Percentiles rank a stretch among this genome's conserved stretches.
These are phyloP conservation scores for Xylaria sp. DNA, from an alignment of 2,329 filamentous ascomycete genomes.

Conservation along the genomic window DNA sequence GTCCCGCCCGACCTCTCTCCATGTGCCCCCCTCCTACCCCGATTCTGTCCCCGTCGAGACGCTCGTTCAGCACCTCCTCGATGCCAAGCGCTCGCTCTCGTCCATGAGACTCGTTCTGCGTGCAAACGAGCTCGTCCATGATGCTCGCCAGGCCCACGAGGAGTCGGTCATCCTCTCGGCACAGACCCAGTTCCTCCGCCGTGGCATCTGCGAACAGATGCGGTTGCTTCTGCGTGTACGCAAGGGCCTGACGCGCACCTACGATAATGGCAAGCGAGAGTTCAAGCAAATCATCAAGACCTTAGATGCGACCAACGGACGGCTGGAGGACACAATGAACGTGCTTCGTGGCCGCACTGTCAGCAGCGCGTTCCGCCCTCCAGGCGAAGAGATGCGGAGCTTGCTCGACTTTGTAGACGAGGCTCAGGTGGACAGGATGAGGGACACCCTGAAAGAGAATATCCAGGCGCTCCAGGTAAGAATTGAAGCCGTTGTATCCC, in stretches of 20 bases:
- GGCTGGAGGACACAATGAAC: constrained; percentile 73
- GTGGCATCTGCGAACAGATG: constrained; percentile 67
- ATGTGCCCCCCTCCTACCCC: constrained; percentile 52
- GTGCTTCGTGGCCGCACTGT: constrained; percentile 72
- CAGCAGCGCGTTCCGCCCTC: constrained; percentile 69
- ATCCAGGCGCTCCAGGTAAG: constrained; percentile 75
- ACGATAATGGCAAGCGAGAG: constrained; percentile 67
- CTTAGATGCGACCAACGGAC: constrained; percentile 73
- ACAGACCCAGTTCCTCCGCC: constrained; percentile 73
- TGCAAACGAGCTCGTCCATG: constrained; percentile 85
- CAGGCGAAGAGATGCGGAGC: constrained; percentile 66
- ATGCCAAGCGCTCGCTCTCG: constrained; percentile 86
- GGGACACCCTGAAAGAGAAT: constrained; percentile 73
- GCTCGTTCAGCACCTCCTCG: constrained; percentile 84
- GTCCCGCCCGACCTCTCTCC: constrained; percentile 35
- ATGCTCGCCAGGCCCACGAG: constrained; percentile 79
- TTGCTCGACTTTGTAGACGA: constrained; percentile 83
- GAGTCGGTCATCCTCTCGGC: constrained; percentile 79
- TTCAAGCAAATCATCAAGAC: constrained; percentile 70
- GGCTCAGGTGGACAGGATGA: constrained; percentile 71
- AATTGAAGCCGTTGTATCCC: constrained; percentile 21
- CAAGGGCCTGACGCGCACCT: constrained; percentile 62
- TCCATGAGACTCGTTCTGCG: constrained; percentile 85
- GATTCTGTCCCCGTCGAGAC: constrained; percentile 70
- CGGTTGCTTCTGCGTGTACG: constrained; percentile 63